Evolutionary conservation across 225 moss, liverwort and hornwort genomes (phyloP).

Genomic region (Physcomitrium patens): DNA sequence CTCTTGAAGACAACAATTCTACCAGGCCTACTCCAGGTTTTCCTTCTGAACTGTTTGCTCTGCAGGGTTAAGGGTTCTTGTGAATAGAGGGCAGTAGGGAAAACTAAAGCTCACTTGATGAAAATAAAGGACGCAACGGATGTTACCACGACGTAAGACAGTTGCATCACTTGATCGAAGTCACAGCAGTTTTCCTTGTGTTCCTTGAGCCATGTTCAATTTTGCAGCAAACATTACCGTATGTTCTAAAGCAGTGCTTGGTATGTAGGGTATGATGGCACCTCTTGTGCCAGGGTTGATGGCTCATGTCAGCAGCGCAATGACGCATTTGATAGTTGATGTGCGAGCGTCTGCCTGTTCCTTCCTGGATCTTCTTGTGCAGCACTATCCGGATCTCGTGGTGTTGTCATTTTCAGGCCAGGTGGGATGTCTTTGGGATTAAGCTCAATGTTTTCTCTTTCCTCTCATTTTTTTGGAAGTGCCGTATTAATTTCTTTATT

Average conservation of each 20-base stretch:
- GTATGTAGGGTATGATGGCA: constrained; percentile 85
- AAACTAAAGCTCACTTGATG: neutral
- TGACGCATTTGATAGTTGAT: constrained; percentile 93
- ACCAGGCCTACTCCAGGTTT: constrained; percentile 86
- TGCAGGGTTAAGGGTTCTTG: neutral
- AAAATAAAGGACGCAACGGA: neutral
- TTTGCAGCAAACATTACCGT: neutral
- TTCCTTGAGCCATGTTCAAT: neutral
- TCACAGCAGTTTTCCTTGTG: neutral
- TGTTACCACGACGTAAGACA: neutral
- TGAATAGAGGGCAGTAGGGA: neutral
- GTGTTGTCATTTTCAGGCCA: constrained; percentile 71
- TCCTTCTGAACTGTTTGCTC: constrained; percentile 13
- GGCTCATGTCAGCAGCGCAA: constrained; percentile 97
- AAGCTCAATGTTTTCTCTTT: constrained; percentile 19
- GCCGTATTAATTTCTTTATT: constrained; percentile 4
- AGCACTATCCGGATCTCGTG: constrained; percentile 77
- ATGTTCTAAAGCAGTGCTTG: constrained; percentile 21
- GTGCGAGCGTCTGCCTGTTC: constrained; percentile 86
- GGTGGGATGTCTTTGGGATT: constrained; percentile 52
- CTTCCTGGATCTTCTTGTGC: constrained; percentile 80
- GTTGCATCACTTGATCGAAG: neutral
- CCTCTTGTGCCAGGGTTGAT: constrained; percentile 90
- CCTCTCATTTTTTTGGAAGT: constrained; percentile 7
- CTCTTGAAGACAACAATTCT: constrained; percentile 78